Evolutionary conservation across 2,329 filamentous ascomycete species (phyloP), one percentile per base, ranked within the genome.

Genomic region (Elsinoe necatrix): DNA sequence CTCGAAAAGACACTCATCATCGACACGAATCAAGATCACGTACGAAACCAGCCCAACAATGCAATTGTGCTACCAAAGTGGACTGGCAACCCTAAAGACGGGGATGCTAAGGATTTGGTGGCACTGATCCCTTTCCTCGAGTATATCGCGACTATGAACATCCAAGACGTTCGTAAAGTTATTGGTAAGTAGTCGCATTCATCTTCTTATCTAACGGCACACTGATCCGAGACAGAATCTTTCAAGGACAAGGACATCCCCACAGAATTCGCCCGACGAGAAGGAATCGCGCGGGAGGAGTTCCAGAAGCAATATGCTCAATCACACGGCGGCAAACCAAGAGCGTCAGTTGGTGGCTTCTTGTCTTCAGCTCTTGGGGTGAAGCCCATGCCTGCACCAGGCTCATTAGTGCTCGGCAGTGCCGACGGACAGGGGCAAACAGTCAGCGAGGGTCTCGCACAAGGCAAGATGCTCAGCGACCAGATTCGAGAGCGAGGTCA

Each of bases 391-490:
- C 51, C 66, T 63, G 62, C 80, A 1, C 73, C 73, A 2, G 84
- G 87, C 50, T 85, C 88, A 51, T 72, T 78, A 66, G 86, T 73
- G 3, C 65, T 75, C 11, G 68, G 67, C 11, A 70, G 72, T 57
- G 69, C 66, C 14, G 70, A 69, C 29, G 68, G 67, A 4, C 63
- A 91, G 68, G 18, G 18, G 20, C 78, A 82, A 61, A 83, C 80
- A 63, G 79, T 87, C 0, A 79, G 80, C 1, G 89, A 95, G 68
- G 89, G 87, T 11, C 82, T 93, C 60, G 84, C 87, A 1, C 85
- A 95, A 72, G 93, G 92, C 65, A 98, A 97, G 81, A 96, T 97
- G 89, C 77, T 96, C 63, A 90, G 91, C 73, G 93, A 98, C 68
- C 85, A 95, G 71, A 90, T 93, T 52, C 84, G 93, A 51, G 93